phyloP scores from a whole-genome alignment of 2,329 filamentous ascomycete species.

The Trichoderma breve region DNA sequence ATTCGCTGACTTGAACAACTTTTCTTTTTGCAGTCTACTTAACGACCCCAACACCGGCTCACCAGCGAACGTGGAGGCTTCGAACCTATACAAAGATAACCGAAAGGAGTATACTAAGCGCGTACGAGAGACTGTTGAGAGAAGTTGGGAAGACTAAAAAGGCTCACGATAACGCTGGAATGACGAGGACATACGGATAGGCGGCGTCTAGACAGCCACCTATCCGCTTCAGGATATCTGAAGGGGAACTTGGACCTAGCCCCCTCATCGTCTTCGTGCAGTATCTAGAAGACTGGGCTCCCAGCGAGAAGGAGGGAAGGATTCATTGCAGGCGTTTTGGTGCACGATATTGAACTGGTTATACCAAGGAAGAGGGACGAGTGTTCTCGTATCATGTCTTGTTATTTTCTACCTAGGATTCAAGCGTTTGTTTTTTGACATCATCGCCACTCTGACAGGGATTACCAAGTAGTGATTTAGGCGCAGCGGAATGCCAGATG shows the following conservation, averaged over 20 bases:
- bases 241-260: background rate
- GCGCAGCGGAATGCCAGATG: background rate
- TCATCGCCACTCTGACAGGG: background rate
- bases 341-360: slow-evolving; percentile 34
- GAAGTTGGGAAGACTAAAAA: slow-evolving; percentile 90
- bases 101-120: slow-evolving; percentile 93
- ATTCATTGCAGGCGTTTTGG: slow-evolving; percentile 32
- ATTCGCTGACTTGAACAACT: background rate
- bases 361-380: slow-evolving; percentile 29
- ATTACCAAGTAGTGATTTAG: background rate
- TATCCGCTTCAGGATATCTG: background rate
- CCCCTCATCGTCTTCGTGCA: background rate
- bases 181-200: background rate
- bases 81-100: slow-evolving; percentile 98
- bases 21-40: slow-evolving; percentile 61
- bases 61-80: slow-evolving; percentile 95
- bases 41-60: slow-evolving; percentile 99
- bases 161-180: background rate
- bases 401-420: slow-evolving; percentile 22
- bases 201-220: background rate
- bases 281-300: background rate
- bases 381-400: slow-evolving; percentile 16
- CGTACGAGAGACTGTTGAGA: slow-evolving; percentile 95
- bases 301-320: background rate
- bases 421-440: slow-evolving; percentile 2